These are phyloP conservation scores for Talaromyces proteolyticus DNA, from an alignment of 495 filamentous ascomycete species.

Conservation along the genomic window DNA sequence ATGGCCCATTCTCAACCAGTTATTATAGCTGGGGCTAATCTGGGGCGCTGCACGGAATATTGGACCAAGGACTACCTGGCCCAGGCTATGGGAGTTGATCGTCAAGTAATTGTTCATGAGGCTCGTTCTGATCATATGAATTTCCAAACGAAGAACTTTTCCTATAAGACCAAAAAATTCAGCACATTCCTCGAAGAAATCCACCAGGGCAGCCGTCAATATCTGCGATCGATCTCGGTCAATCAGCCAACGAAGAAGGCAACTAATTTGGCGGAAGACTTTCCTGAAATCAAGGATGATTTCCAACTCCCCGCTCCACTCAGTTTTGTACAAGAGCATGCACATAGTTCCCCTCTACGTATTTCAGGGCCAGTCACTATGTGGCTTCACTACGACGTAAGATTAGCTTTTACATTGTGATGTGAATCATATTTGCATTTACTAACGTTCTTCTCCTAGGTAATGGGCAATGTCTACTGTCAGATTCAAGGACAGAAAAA, in stretches of 20 bases:
- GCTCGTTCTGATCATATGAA: conserved; percentile 61
- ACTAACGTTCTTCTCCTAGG: conserved; percentile 31
- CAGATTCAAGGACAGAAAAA: conserved; percentile 68
- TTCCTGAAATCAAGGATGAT: conserved; percentile 60
- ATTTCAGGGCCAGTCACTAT: conserved; percentile 79
- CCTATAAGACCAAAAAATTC: conserved; percentile 64
- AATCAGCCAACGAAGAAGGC: conserved; percentile 62
- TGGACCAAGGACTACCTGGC: conserved; percentile 72
- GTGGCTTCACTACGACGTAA: conserved; percentile 90
- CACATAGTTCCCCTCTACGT: conserved; percentile 75
- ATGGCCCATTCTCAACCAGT: conserved; percentile 54
- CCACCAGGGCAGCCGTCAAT: conserved; percentile 56
- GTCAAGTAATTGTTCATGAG: conserved; percentile 66
- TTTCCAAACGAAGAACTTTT: conserved; percentile 78
- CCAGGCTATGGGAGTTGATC: conserved; percentile 54
- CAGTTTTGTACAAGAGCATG: conserved; percentile 47
- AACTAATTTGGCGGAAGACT: conserved; percentile 63
- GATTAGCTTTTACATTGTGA: conserved; percentile 10
- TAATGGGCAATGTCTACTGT: conserved; percentile 86
- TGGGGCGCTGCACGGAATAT: conserved; percentile 58
- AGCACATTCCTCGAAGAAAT: conserved; percentile 61
- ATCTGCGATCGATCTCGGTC: conserved; percentile 68
- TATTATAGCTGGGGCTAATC: conserved; percentile 56
- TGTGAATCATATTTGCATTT: background rate
- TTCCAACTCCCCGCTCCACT: conserved; percentile 66